These are phyloP conservation scores for Trametes cingulata DNA, from an alignment of 768 basidiomycete genomes.

Conservation along the genomic window DNA sequence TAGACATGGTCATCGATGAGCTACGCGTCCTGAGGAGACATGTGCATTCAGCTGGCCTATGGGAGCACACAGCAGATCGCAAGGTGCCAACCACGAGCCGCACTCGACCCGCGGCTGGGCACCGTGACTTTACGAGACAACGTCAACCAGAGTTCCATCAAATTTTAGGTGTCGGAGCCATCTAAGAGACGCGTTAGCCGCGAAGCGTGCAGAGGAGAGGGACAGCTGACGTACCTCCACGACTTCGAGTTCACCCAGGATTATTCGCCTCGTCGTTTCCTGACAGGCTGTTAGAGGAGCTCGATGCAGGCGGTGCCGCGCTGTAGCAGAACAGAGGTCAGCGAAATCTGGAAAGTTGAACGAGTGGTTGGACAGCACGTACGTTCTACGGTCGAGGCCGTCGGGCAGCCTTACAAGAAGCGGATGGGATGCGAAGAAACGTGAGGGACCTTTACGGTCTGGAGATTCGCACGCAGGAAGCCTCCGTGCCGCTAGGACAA, in stretches of 20 bases:
- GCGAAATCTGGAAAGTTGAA: not conserved
- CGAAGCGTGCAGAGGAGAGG: not conserved
- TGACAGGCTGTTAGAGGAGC: conserved; percentile 33
- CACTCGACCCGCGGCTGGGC: not conserved
- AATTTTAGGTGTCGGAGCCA: conserved; percentile 6
- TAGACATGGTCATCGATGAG: not conserved
- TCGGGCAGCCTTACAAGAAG: conserved; percentile 44
- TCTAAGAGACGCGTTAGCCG: not conserved
- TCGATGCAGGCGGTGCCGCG: conserved; percentile 24
- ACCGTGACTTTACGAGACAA: not conserved
- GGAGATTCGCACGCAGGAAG: conserved; percentile 24
- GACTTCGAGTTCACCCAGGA: conserved; percentile 29
- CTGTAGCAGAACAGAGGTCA: not conserved
- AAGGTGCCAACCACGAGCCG: not conserved
- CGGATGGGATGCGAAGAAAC: conserved; percentile 38
- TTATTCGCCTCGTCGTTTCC: conserved; percentile 31
- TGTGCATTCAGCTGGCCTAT: not conserved
- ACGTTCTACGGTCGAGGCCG: conserved; percentile 37
- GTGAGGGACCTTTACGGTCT: conserved; percentile 32
- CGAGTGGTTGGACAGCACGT: not conserved
- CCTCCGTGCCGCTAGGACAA: conserved; percentile 1
- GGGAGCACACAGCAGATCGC: not conserved
- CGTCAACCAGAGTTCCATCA: conserved; percentile 11
- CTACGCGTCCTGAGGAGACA: not conserved
- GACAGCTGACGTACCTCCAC: conserved; percentile 23